Evolutionary conservation across 1,139 yeast species (phyloP).

Genomic region (Candida neerlandica): DNA sequence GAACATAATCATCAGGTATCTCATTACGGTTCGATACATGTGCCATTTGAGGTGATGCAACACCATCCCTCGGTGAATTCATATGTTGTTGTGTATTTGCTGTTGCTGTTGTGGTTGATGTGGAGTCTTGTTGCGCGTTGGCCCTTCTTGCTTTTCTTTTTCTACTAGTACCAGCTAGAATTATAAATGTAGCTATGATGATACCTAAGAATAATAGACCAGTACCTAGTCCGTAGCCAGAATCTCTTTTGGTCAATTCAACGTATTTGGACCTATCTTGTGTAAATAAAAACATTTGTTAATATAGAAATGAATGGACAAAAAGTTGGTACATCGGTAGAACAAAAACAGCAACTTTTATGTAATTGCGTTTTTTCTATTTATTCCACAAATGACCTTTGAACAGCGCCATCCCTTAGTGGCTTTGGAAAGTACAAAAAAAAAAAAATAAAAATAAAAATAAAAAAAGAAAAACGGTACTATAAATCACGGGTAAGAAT

Average conservation of each 20-base stretch:
- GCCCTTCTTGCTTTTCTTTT: neutral
- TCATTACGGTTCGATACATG: neutral
- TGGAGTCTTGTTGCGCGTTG: neutral
- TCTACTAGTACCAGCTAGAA: neutral
- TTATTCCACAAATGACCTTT: no score
- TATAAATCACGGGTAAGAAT: no score
- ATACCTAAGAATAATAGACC: neutral
- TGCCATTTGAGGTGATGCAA: neutral
- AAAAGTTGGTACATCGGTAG: neutral
- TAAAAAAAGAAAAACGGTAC: neutral
- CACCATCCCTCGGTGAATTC: neutral
- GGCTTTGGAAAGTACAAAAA: neutral
- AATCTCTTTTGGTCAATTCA: neutral
- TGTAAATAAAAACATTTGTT: neutral
- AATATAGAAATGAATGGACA: neutral
- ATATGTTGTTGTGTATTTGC: neutral
- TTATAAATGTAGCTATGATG: neutral
- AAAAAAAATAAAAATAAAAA: neutral
- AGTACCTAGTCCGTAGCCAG: neutral
- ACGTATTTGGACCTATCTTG: neutral
- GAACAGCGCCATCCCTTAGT: no score
- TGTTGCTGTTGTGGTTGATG: neutral
- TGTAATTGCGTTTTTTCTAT: neutral
- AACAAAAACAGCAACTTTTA: neutral
- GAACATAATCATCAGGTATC: conserved; percentile 54